Conservation (phyloP, 2,329 filamentous ascomycete species). For the Fusarium xylarioides region DNA sequence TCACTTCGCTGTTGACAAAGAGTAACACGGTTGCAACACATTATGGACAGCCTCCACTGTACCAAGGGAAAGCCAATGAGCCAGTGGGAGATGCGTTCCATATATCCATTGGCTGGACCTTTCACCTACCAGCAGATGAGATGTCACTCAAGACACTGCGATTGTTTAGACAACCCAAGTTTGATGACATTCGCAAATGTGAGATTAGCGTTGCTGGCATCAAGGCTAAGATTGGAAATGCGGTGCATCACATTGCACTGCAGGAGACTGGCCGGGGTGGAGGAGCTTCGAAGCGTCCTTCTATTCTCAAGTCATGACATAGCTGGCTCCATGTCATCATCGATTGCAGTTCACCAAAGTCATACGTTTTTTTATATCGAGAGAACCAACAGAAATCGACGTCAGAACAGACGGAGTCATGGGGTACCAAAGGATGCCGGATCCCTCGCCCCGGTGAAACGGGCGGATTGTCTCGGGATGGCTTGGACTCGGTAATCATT, state of each 20-base stretch:
- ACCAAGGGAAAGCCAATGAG: conserved; percentile 53
- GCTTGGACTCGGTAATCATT: conserved; percentile 2
- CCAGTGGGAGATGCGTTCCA: conserved; percentile 70
- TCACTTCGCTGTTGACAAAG: conserved; percentile 69
- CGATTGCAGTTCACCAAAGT: not conserved
- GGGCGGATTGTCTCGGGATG: conserved; percentile 4
- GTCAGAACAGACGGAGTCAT: not conserved
- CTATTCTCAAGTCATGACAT: conserved; percentile 28
- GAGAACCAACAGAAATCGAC: not conserved
- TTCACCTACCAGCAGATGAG: conserved; percentile 61
- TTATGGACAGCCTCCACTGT: conserved; percentile 77
- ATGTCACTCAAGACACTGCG: conserved; percentile 40
- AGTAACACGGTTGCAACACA: conserved; percentile 78
- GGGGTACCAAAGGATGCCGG: not conserved
- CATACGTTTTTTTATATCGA: not conserved
- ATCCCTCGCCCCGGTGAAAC: not conserved
- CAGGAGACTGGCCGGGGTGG: conserved; percentile 1
- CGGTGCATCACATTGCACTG: conserved; percentile 63
- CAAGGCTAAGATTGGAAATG: conserved; percentile 80
- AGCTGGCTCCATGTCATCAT: not conserved
- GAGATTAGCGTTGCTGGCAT: conserved; percentile 66
- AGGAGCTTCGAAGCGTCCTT: not conserved
- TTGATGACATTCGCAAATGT: conserved; percentile 51
- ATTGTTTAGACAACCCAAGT: conserved; percentile 39
- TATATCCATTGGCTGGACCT: conserved; percentile 87